Percentiles rank a stretch among this genome's conserved stretches.
Conservation (phyloP, 2,329 filamentous ascomycete species). For the Trichoderma lentiforme region DNA sequence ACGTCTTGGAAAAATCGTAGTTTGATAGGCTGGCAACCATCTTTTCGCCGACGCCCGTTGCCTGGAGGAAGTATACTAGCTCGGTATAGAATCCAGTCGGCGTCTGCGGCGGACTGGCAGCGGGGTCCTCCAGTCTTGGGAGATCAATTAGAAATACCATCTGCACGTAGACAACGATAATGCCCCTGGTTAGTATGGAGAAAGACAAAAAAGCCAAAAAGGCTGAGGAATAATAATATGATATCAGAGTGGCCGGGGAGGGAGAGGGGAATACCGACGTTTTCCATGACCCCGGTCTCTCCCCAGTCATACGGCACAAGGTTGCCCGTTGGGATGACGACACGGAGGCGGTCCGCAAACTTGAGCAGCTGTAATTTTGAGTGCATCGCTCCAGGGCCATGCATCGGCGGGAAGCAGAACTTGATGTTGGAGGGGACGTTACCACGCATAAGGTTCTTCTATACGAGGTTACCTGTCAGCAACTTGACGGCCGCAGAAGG, state of each 20-base stretch:
- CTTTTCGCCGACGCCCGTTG: slow-evolving; percentile 60
- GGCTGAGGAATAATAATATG: not conserved
- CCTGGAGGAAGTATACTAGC: slow-evolving; percentile 65
- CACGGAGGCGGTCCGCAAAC: slow-evolving; percentile 66
- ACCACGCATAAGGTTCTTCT: slow-evolving; percentile 46
- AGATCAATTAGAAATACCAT: slow-evolving; percentile 91
- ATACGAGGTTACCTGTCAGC: slow-evolving; percentile 20
- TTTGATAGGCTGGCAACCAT: slow-evolving; percentile 66
- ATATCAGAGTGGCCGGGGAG: not conserved
- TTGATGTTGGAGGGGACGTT: slow-evolving; percentile 56
- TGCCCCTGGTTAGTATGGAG: not conserved
- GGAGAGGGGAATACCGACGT: slow-evolving; percentile 45
- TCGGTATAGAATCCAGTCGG: slow-evolving; percentile 61
- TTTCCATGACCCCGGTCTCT: slow-evolving; percentile 79
- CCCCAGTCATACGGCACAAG: slow-evolving; percentile 87
- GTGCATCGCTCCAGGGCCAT: slow-evolving; percentile 75
- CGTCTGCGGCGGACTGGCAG: slow-evolving; percentile 24
- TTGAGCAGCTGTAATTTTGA: slow-evolving; percentile 93
- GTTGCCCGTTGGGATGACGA: slow-evolving; percentile 87
- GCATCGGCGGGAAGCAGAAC: slow-evolving; percentile 81
- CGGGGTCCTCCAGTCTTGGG: slow-evolving; percentile 53
- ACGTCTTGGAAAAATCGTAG: slow-evolving; percentile 79
- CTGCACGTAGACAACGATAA: slow-evolving; percentile 37
- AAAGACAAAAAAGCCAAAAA: not conserved
- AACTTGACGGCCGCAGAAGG: not conserved